phyloP scores from a whole-genome alignment of 179 eudicot genomes.

The Silene noctiflora region DNA sequence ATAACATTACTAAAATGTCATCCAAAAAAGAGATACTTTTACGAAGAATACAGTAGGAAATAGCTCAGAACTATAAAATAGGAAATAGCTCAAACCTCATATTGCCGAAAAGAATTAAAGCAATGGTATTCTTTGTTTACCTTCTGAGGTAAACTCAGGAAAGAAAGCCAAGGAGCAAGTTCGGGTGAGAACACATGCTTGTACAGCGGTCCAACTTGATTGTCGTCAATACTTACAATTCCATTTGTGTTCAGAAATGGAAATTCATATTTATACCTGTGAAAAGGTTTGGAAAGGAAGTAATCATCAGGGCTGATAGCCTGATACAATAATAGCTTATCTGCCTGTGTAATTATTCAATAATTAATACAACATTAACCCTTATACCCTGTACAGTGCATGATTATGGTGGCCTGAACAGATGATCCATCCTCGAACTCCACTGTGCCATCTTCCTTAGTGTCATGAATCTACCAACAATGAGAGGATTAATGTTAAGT shows the following conservation, averaged over 20 bases:
- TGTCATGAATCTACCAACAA: conserved; percentile 28
- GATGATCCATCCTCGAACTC: conserved; percentile 38
- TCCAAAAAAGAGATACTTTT: too few relatives aligned
- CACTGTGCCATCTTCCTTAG: conserved; percentile 35
- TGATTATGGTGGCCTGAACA: conserved; percentile 29
- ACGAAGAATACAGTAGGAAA: too few relatives aligned
- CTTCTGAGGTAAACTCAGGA: conserved; percentile 40
- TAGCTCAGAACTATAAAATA: too few relatives aligned
- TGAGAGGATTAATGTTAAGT: not conserved
- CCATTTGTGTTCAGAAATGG: conserved; percentile 50
- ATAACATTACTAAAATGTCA: too few relatives aligned
- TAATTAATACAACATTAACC: not conserved
- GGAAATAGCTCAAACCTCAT: not conserved
- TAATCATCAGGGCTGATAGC: too few relatives aligned
- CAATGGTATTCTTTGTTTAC: conserved; percentile 14
- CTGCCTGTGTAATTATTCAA: too few relatives aligned
- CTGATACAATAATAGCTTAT: too few relatives aligned
- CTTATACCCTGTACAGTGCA: conserved; percentile 47
- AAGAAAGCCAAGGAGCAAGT: conserved; percentile 47
- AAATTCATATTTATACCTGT: conserved; percentile 40
- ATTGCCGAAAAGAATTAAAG: not conserved
- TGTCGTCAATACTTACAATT: conserved; percentile 48
- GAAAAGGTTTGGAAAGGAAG: not conserved
- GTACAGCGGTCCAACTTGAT: conserved; percentile 53
- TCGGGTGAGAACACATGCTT: conserved; percentile 47